Conservation (phyloP, 805 yeast species). For the Teunomyces panamensis region DNA sequence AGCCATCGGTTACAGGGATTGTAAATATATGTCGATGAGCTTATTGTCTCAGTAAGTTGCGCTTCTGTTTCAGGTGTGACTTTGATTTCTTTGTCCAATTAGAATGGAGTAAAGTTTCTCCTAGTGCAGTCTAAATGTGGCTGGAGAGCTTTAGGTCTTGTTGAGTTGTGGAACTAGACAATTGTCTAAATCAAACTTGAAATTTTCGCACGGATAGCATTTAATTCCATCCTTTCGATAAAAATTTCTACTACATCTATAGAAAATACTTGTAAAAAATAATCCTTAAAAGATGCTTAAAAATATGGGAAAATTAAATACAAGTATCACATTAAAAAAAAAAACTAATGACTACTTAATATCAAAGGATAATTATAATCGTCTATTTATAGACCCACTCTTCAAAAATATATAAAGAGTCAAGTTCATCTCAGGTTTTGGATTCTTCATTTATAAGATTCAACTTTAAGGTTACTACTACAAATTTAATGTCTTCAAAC, state of each 20-base stretch:
- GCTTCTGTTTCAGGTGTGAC: constrained; percentile 1
- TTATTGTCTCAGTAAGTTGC: constrained; percentile 1
- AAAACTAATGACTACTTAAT: background rate
- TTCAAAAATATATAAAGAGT: background rate
- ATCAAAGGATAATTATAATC: constrained; percentile 2
- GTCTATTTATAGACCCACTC: constrained; percentile 1
- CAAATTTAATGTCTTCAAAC: background rate
- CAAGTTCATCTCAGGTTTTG: no score
- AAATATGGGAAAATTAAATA: background rate
- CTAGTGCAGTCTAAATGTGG: background rate
- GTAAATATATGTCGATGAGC: constrained; percentile 1
- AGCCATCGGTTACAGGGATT: constrained; percentile 1
- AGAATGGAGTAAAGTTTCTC: background rate
- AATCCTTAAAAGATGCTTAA: constrained; percentile 1
- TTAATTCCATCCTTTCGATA: background rate
- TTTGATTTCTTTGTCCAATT: background rate
- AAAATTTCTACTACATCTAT: background rate
- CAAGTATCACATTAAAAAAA: background rate
- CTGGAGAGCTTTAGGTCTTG: background rate
- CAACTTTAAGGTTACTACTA: background rate
- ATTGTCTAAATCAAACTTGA: background rate
- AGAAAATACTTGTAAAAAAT: background rate
- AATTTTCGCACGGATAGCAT: background rate
- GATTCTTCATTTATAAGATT: no score
- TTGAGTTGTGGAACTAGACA: background rate